Evolutionary conservation across 257 asterid genomes (phyloP).

Genomic region (Nicotiana obtusifolia): DNA sequence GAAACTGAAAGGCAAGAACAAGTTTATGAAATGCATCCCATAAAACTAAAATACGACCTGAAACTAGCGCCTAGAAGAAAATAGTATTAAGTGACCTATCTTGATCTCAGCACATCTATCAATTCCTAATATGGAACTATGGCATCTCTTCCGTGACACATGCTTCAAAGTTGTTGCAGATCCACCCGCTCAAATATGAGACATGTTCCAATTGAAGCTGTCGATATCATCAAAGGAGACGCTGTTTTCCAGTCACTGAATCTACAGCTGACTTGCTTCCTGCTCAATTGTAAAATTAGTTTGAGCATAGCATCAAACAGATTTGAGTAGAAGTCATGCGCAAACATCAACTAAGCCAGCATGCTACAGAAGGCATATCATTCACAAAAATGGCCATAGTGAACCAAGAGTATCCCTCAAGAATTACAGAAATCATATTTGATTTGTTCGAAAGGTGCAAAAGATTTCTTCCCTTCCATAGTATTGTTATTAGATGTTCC

Average conservation of each 20-base stretch:
- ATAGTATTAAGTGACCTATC: neutral
- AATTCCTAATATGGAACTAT: neutral
- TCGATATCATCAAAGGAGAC: conserved; percentile 51
- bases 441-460: neutral
- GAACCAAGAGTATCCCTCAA: neutral
- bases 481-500: neutral
- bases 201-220: neutral
- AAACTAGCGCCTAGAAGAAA: too few species aligned
- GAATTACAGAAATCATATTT: neutral
- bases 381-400: neutral
- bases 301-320: neutral
- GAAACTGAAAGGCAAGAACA: neutral
- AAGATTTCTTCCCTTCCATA: neutral
- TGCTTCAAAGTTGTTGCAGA: neutral
- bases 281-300: conserved; percentile 16
- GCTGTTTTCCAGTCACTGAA: conserved; percentile 83
- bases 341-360: neutral
- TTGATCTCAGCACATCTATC: neutral
- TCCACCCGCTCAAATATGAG: neutral
- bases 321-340: neutral
- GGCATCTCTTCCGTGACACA: neutral
- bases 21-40: neutral
- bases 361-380: neutral
- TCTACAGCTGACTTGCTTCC: conserved; percentile 75
- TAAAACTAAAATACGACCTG: neutral